Evolutionary conservation across 257 asterid genomes (phyloP), one percentile per base, ranked within the genome.

Genomic region (Solanum raphanifolium): DNA sequence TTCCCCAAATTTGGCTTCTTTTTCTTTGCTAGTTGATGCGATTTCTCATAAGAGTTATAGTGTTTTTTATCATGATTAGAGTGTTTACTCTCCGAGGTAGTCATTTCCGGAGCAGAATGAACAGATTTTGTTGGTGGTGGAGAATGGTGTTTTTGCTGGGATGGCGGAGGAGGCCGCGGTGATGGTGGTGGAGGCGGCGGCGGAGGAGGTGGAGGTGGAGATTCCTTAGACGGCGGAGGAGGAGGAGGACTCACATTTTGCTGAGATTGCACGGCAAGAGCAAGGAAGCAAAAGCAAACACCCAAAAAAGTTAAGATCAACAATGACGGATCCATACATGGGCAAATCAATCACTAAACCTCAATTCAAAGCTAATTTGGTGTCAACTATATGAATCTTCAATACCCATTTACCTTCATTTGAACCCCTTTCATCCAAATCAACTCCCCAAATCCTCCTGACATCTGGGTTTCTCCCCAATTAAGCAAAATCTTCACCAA

Each of bases 281-380:
- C 90, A 73, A 88, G 88, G 34, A 89, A 91, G n/a, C 88, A 86
- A 43, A 92, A 41, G 68, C 71, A 36, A 74, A 92, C 39, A 84
- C 89, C 81, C 16, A 84, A 87, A 58, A 84, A 87, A 36, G 18
- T 72, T 27, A 90, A 55, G 38, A 88, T 74, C 89, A 90, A 88
- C 89, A 92, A 82, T 72, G 91, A 88, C 12, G 93, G 90, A 92
- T 92, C 98, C 98, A 94, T 94, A 66, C 79, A 91, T 88, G 71
- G 35, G 65, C 88, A 81, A 73, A 65, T 68, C 21, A 18, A 76
- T 35, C 52, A 36, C 18, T 39, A 76, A 38, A 38, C 58, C 35
- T 76, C 58, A 38, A 76, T 38, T 79, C 84, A 84, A 89, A 90
- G 83, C 87, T 86, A 89, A 82, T 43, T 58, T 83, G 3, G 41